These are phyloP conservation scores for Ascochyta koolunga DNA, from an alignment of 2,329 filamentous ascomycete genomes.

Conservation along the genomic window DNA sequence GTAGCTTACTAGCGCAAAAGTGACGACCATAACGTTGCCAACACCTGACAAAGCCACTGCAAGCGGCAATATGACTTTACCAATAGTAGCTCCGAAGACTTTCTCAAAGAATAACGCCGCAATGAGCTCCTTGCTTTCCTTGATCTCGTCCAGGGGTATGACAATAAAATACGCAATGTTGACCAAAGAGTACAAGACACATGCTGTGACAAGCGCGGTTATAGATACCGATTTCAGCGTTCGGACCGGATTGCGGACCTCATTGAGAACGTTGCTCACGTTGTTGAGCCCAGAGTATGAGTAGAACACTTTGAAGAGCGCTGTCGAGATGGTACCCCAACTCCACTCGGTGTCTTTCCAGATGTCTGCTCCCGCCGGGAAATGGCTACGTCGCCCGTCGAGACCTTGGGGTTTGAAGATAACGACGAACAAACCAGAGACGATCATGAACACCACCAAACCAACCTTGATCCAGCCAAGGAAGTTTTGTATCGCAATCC, in stretches of 20 bases:
- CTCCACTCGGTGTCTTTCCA: conserved; percentile 73
- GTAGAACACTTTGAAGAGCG: conserved; percentile 71
- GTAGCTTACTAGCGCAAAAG: conserved; percentile 66
- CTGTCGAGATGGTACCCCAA: conserved; percentile 70
- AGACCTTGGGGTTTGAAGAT: conserved; percentile 29
- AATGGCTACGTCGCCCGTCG: conserved; percentile 27
- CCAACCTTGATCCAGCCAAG: conserved; percentile 50
- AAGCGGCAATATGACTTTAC: conserved; percentile 64
- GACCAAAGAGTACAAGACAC: conserved; percentile 69
- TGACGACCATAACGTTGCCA: conserved; percentile 76
- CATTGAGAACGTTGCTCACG: conserved; percentile 73
- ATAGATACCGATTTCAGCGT: conserved; percentile 69
- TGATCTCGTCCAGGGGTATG: conserved; percentile 70
- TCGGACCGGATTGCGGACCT: conserved; percentile 70
- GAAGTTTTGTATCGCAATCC: conserved; percentile 48
- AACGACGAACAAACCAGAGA: conserved; percentile 47
- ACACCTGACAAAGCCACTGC: conserved; percentile 70
- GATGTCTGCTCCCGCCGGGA: conserved; percentile 57
- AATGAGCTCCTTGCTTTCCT: conserved; percentile 69
- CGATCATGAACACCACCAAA: conserved; percentile 47
- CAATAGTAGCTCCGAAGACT: conserved; percentile 65
- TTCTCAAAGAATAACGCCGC: conserved; percentile 71
- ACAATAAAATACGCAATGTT: conserved; percentile 70
- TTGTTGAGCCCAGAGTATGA: conserved; percentile 71
- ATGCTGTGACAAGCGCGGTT: conserved; percentile 65